Percentiles rank a stretch among this genome's conserved stretches.
phyloP scores from a whole-genome alignment of 495 filamentous ascomycete genomes.

The Sabuloglossum arenarium region DNA sequence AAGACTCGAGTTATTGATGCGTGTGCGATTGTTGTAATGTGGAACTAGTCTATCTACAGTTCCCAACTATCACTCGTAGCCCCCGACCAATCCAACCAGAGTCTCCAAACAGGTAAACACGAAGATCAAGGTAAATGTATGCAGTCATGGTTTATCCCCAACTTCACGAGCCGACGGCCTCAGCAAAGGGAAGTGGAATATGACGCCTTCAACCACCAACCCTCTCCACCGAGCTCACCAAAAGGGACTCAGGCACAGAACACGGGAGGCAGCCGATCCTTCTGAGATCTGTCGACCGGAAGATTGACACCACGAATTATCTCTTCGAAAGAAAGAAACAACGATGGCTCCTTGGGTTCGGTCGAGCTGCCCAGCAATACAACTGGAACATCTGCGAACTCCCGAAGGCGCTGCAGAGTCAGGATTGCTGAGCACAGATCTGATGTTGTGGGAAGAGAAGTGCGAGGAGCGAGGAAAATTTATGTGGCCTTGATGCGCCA shows the following conservation, averaged over 20 bases:
- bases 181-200: constrained; percentile 72
- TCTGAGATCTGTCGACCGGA: constrained; percentile 92
- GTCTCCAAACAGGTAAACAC: background rate
- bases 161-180: constrained; percentile 68
- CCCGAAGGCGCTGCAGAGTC: constrained; percentile 14
- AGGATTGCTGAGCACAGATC: constrained; percentile 76
- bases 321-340: constrained; percentile 11
- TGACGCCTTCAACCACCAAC: constrained; percentile 43
- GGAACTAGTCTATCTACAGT: no score
- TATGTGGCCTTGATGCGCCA: background rate
- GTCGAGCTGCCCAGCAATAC: constrained; percentile 68
- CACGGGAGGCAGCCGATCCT: constrained; percentile 19
- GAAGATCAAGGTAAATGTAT: constrained; percentile 32
- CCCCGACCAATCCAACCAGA: no score
- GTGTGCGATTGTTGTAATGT: no score
- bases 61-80: no score
- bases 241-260: constrained; percentile 45
- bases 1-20: no score
- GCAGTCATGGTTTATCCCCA: constrained; percentile 68
- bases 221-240: constrained; percentile 41
- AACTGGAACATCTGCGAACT: constrained; percentile 38
- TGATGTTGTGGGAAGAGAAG: constrained; percentile 27
- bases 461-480: background rate
- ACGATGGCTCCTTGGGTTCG: constrained; percentile 54
- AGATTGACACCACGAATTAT: constrained; percentile 50